Evolutionary conservation across 2,329 filamentous ascomycete genomes (phyloP), one percentile per base, ranked within the genome.

Genomic region (Paramyrothecium sp.): DNA sequence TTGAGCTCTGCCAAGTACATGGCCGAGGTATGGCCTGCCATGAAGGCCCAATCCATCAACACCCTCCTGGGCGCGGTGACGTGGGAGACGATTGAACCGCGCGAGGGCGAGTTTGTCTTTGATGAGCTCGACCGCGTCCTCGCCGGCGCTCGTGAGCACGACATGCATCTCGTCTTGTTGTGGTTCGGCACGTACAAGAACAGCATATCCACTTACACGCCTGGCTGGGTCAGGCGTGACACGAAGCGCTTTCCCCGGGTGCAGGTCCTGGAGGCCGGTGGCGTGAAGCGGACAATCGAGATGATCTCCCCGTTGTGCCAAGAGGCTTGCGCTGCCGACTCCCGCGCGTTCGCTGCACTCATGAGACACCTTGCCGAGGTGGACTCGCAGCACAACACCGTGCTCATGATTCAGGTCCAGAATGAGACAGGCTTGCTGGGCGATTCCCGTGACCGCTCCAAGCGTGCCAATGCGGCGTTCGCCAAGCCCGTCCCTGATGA

Each of bases 321-420:
- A 0, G 68, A 68, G 4, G 66, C 61, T 0, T 71, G 69, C 50
- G 54, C 61, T 10, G 73, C 73, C 1, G 73, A 75, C 51, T 61
- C 65, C 0, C 59, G 58, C 3, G 73, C 73, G 0, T 75, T 75
- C 33, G 60, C 66, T 0, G 65, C 64, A 11, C 58, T 75, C 7
- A 69, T 73, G 61, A 54, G 48, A 1, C 68, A 75, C 51, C 54
- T 75, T 0, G 73, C 74, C 7, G 67, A 78, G 3, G 63, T 83
- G 4, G 80, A 84, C 50, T 67, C 67, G 2, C 64, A 72, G 12
- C 71, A 83, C 48, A 73, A 69, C 3, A 84, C 80, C 0, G 80
- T 84, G 0, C 60, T 84, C 2, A 84, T 84, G 81, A 75, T 83
- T 0, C 81, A 84, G 59, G 81, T 85, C n/a, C 78, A 85, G 65